Percentiles rank a stretch among this genome's conserved stretches.
These are phyloP conservation scores for Beta vulgaris DNA, from an alignment of 148 eudicot genomes.

Conservation along the genomic window DNA sequence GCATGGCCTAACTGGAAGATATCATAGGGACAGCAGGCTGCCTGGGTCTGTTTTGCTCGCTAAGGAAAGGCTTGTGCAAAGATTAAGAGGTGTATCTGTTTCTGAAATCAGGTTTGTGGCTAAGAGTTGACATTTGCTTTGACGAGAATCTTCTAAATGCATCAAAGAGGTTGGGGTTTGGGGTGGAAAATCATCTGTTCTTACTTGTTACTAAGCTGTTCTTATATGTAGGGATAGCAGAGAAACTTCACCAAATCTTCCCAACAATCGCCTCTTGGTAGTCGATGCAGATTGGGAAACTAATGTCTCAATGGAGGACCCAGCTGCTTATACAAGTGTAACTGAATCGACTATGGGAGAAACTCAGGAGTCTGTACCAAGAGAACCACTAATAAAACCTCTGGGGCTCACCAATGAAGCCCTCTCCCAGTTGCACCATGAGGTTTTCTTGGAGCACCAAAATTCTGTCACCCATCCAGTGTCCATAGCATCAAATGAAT, in stretches of 20 bases:
- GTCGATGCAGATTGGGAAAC: slow-evolving; percentile 53
- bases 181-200: background rate
- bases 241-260: slow-evolving; percentile 32
- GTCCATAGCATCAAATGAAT: slow-evolving; percentile 43
- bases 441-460: slow-evolving; percentile 34
- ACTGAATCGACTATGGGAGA: slow-evolving; percentile 22
- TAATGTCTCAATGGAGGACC: slow-evolving; percentile 32
- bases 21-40: slow-evolving; percentile 50
- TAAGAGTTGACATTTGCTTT: background rate
- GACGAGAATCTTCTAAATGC: background rate
- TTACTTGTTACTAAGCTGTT: slow-evolving; percentile 1
- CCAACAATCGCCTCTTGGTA: slow-evolving; percentile 33
- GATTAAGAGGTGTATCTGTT: slow-evolving; percentile 69
- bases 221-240: slow-evolving; percentile 20
- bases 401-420: slow-evolving; percentile 54
- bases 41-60: slow-evolving; percentile 90
- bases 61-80: slow-evolving; percentile 85
- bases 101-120: slow-evolving; percentile 55
- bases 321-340: slow-evolving; percentile 14
- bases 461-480: slow-evolving; percentile 7
- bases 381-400: slow-evolving; percentile 41
- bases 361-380: slow-evolving; percentile 19
- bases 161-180: background rate
- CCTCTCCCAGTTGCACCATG: slow-evolving; percentile 46
- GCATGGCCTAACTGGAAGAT: slow-evolving; percentile 29